Evolutionary conservation across 345 rosid genomes (phyloP).

Genomic region (Populus deltoides): DNA sequence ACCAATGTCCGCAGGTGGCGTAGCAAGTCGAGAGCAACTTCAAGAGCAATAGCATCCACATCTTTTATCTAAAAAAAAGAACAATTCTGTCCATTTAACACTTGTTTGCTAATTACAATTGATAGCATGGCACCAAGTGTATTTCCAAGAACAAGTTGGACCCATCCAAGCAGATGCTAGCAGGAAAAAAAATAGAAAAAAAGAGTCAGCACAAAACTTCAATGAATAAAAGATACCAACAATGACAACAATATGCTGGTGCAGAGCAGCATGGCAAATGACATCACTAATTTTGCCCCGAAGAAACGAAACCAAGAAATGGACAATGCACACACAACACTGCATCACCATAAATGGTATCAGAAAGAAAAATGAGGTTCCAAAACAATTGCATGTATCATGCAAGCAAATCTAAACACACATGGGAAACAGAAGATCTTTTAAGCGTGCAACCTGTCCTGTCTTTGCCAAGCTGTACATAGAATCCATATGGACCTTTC

Average conservation of each 20-base stretch:
- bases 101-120: background rate
- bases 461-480: conserved; percentile 94
- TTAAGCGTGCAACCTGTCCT: conserved; percentile 66
- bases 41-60: conserved; percentile 55
- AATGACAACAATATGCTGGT: background rate
- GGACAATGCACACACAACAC: background rate
- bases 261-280: background rate
- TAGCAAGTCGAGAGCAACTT: conserved; percentile 74
- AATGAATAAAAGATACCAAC: background rate
- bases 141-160: background rate
- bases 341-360: background rate
- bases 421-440: conserved; percentile 77
- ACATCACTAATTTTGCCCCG: background rate
- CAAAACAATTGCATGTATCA: background rate
- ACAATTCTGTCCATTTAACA: background rate
- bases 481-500: conserved; percentile 90
- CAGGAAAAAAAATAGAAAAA: background rate
- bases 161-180: too few relatives aligned
- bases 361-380: background rate
- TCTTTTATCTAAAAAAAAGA: conserved; percentile 55
- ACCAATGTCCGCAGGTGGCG: conserved; percentile 82
- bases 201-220: background rate
- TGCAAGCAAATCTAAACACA: conserved; percentile 22
- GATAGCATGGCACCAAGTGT: background rate
- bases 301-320: background rate